phyloP scores from a whole-genome alignment of 495 filamentous ascomycete genomes.

The Penicillium herquei region DNA sequence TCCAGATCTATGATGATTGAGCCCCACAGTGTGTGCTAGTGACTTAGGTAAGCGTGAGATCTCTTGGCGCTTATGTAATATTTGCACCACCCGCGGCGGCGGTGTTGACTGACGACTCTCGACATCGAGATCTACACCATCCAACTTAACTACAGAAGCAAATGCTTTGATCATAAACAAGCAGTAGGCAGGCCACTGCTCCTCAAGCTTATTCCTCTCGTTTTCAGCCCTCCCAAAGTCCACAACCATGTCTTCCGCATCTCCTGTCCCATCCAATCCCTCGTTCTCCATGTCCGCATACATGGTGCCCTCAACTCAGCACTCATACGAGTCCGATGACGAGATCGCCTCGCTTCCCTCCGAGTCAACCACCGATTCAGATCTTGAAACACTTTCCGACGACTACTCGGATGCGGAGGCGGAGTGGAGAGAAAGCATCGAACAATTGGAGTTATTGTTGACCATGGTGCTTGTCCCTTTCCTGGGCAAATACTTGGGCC shows the following conservation, averaged over 20 bases:
- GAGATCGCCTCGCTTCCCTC: slow-evolving; percentile 81
- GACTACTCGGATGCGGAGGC: slow-evolving; percentile 77
- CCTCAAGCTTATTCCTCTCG: slow-evolving; percentile 3
- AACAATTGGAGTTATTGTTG: slow-evolving; percentile 87
- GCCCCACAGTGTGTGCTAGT: neutral
- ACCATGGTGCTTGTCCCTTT: slow-evolving; percentile 94
- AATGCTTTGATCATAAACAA: slow-evolving; percentile 25
- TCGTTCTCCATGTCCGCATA: slow-evolving; percentile 45
- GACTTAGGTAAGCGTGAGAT: neutral
- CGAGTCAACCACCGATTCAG: slow-evolving; percentile 59
- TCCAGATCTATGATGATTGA: neutral
- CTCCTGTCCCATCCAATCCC: slow-evolving; percentile 35
- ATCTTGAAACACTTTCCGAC: slow-evolving; percentile 52
- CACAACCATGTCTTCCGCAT: slow-evolving; percentile 30
- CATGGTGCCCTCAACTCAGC: slow-evolving; percentile 38
- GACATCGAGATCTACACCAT: slow-evolving; percentile 7
- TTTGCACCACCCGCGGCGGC: slow-evolving; percentile 9
- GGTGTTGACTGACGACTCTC: slow-evolving; percentile 6
- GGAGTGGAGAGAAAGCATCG: slow-evolving; percentile 90
- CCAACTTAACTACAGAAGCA: slow-evolving; percentile 4
- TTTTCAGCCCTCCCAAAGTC: slow-evolving; percentile 8
- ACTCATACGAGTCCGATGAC: slow-evolving; percentile 52
- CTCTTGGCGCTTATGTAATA: neutral
- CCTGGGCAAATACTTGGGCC: slow-evolving; percentile 86
- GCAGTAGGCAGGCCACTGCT: slow-evolving; percentile 47